Evolutionary conservation across 2,329 filamentous ascomycete species (phyloP).

Genomic region (Neopestalotiopsis rosae): DNA sequence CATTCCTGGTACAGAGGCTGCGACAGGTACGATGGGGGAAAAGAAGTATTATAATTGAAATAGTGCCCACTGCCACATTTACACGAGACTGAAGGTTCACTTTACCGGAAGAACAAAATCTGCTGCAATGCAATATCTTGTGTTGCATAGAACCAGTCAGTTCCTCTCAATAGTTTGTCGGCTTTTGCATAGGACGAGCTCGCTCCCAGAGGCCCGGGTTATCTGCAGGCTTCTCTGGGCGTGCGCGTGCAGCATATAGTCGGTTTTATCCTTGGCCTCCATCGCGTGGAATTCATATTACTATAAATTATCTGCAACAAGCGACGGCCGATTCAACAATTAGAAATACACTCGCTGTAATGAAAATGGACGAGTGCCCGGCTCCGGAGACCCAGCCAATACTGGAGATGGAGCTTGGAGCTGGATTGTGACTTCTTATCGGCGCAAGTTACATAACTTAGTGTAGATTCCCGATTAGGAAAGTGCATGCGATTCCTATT

Average conservation of each 20-base stretch:
- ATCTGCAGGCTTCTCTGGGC: neutral
- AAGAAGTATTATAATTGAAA: too few species aligned
- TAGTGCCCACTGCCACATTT: too few species aligned
- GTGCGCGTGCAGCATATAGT: conserved; percentile 1
- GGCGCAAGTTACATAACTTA: neutral
- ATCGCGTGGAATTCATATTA: neutral
- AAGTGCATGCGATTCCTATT: conserved; percentile 3
- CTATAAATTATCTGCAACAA: neutral
- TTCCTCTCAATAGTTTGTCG: too few species aligned
- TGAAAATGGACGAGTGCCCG: neutral
- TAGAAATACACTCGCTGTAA: neutral
- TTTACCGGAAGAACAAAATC: too few species aligned
- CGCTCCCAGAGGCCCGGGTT: neutral
- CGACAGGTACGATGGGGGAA: too few species aligned
- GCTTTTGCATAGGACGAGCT: too few species aligned
- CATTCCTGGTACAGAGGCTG: too few species aligned
- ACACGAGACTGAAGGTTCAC: too few species aligned
- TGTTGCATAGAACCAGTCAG: too few species aligned
- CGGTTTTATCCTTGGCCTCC: neutral
- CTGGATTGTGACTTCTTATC: conserved; percentile 1
- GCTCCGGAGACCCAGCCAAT: neutral
- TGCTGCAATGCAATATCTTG: too few species aligned
- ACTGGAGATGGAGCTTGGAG: neutral
- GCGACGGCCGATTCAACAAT: neutral
- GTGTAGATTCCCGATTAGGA: neutral